A percentile compares a stretch with the other conserved stretches of the same genome.
Evolutionary conservation across 1,284 basidiomycete genomes (phyloP).

Genomic region (Ustilago loliicola): DNA sequence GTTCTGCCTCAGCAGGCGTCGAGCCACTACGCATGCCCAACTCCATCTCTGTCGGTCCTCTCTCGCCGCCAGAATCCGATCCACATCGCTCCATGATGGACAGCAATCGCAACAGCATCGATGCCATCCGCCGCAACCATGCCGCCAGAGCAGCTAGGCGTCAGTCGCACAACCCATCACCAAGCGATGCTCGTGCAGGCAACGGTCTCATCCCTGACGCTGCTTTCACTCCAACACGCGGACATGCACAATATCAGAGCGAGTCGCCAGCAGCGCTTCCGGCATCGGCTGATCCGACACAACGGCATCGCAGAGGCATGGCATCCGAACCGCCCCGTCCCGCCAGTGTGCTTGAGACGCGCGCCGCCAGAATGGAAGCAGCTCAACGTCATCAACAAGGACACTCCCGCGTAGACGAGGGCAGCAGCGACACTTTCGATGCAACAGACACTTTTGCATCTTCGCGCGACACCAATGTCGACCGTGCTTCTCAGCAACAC

Average conservation of each 20-base stretch:
- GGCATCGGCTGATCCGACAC: constrained; percentile 25
- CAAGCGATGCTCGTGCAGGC: constrained; percentile 11
- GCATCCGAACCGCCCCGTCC: constrained; percentile 53
- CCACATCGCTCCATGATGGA: constrained; percentile 58
- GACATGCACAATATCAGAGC: constrained; percentile 29
- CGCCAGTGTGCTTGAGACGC: constrained; percentile 56
- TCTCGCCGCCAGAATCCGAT: constrained; percentile 56
- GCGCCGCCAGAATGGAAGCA: constrained; percentile 41
- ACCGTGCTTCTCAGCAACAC: constrained; percentile 40
- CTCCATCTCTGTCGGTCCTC: constrained; percentile 32
- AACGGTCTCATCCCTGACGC: constrained; percentile 38
- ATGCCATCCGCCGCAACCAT: constrained; percentile 62
- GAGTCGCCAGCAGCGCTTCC: constrained; percentile 24
- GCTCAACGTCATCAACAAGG: constrained; percentile 41
- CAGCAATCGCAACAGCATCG: constrained; percentile 62
- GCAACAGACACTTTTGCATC: constrained; percentile 41
- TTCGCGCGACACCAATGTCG: constrained; percentile 46
- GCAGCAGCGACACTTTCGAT: constrained; percentile 44
- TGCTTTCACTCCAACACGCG: constrained; percentile 27
- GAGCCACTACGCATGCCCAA: constrained; percentile 31
- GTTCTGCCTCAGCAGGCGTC: constrained; percentile 8
- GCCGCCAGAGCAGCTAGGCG: constrained; percentile 53
- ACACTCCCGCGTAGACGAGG: constrained; percentile 30
- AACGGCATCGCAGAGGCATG: constrained; percentile 40
- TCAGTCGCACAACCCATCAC: constrained; percentile 29